Conservation (phyloP, 208 protist species). For the Trypanosoma scelopori region DNA sequence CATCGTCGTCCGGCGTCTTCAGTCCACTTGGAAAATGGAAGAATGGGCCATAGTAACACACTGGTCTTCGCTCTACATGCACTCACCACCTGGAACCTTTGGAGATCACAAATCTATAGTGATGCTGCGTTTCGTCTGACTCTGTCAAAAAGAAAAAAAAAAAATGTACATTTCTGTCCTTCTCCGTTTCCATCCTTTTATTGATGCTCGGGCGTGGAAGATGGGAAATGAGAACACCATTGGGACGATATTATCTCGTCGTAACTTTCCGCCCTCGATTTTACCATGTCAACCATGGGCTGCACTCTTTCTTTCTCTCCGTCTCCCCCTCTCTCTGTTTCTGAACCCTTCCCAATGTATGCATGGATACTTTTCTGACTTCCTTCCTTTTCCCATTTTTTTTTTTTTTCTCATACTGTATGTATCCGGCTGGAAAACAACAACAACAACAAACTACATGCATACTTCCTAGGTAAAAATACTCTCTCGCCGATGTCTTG, state of each 20-base stretch:
- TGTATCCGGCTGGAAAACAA: background rate
- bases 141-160: constrained; percentile 26
- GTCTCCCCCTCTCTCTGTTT: constrained; percentile 7
- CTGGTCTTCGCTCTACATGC: constrained; percentile 79
- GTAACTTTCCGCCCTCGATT: too few relatives aligned
- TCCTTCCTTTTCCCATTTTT: background rate
- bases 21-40: constrained; percentile 57
- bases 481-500: constrained; percentile 7
- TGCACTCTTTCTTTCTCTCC: background rate
- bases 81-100: constrained; percentile 38
- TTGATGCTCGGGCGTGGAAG: background rate
- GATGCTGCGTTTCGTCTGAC: constrained; percentile 53
- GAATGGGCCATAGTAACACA: constrained; percentile 73
- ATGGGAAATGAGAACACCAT: too few relatives aligned
- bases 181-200: too few relatives aligned
- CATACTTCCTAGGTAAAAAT: background rate
- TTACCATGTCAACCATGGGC: too few relatives aligned
- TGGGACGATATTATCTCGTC: too few relatives aligned
- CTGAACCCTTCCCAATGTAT: background rate
- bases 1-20: constrained; percentile 71
- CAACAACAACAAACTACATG: constrained; percentile 1
- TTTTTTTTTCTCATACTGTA: background rate
- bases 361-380: background rate
- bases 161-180: too few relatives aligned
- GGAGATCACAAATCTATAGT: constrained; percentile 68